Evolutionary conservation across 1,284 basidiomycete genomes (phyloP).

Genomic region (Inonotus obliquus): DNA sequence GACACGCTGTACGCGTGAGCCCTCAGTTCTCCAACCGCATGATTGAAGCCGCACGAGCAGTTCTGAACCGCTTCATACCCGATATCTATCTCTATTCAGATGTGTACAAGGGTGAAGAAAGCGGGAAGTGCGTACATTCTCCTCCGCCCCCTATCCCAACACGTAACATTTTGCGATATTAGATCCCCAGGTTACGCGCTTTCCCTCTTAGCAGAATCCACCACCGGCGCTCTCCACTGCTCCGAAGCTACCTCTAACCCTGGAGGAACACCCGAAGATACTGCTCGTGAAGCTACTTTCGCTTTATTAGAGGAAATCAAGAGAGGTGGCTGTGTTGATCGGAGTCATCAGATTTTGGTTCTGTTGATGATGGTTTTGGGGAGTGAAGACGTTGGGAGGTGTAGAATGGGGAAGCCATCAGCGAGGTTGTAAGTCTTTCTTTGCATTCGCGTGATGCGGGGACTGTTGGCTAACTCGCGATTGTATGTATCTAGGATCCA

Average conservation of each 20-base stretch:
- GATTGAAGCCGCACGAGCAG: slow-evolving; percentile 88
- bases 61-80: slow-evolving; percentile 95
- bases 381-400: slow-evolving; percentile 92
- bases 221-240: slow-evolving; percentile 86
- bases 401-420: slow-evolving; percentile 81
- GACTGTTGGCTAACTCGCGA: background rate
- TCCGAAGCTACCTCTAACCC: slow-evolving; percentile 81
- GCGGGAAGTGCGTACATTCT: slow-evolving; percentile 71
- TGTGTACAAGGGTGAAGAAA: slow-evolving; percentile 96
- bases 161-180: background rate
- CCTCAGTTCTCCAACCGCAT: slow-evolving; percentile 98
- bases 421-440: slow-evolving; percentile 64
- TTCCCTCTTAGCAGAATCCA: slow-evolving; percentile 87
- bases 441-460: background rate
- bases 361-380: slow-evolving; percentile 91
- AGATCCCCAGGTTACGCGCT: slow-evolving; percentile 96
- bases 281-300: slow-evolving; percentile 78
- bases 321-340: slow-evolving; percentile 87
- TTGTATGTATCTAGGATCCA: slow-evolving; percentile 58
- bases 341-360: slow-evolving; percentile 85
- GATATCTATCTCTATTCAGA: slow-evolving; percentile 99
- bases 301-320: slow-evolving; percentile 77
- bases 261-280: slow-evolving; percentile 86
- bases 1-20: slow-evolving; percentile 90
- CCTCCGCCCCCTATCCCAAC: background rate